Evolutionary conservation across 495 filamentous ascomycete genomes (phyloP).

Genomic region (Corynascus novoguineensis): DNA sequence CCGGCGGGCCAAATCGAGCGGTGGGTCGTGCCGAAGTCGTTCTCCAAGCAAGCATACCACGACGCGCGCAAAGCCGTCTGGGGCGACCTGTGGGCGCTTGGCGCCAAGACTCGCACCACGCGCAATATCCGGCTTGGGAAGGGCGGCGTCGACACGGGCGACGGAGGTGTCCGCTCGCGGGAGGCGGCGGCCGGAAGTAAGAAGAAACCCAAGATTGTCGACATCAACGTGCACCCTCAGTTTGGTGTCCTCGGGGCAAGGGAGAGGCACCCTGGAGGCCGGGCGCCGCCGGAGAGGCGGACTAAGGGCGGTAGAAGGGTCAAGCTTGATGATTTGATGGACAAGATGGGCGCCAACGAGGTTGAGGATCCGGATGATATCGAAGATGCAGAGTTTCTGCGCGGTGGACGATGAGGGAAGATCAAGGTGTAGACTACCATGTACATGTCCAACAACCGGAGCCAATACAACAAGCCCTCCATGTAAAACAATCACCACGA

Average conservation of each 20-base stretch:
- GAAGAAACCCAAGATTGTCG: constrained; percentile 30
- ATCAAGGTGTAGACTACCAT: constrained; percentile 1
- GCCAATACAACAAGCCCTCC: too few relatives aligned
- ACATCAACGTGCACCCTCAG: constrained; percentile 29
- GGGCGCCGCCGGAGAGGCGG: constrained; percentile 37
- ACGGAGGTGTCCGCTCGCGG: constrained; percentile 41
- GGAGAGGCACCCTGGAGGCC: constrained; percentile 25
- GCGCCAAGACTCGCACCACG: constrained; percentile 74
- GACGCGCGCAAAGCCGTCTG: constrained; percentile 86
- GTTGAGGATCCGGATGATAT: constrained; percentile 22
- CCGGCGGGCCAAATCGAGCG: constrained; percentile 82
- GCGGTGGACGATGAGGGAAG: not conserved
- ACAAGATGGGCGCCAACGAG: constrained; percentile 33
- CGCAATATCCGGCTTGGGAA: constrained; percentile 57
- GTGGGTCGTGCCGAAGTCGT: constrained; percentile 83
- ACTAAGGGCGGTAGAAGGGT: constrained; percentile 48
- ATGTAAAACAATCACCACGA: not conserved
- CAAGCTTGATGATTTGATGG: constrained; percentile 41
- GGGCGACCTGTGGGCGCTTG: constrained; percentile 95
- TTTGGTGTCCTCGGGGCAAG: constrained; percentile 30
- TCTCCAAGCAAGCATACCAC: constrained; percentile 71
- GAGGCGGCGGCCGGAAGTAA: constrained; percentile 10
- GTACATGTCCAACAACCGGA: not conserved
- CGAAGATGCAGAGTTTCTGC: constrained; percentile 19
- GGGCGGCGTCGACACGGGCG: constrained; percentile 28